Percentiles rank a stretch among this genome's conserved stretches.
Conservation (phyloP, 176 grass and related monocot genomes). For the Guadua angustifolia region DNA sequence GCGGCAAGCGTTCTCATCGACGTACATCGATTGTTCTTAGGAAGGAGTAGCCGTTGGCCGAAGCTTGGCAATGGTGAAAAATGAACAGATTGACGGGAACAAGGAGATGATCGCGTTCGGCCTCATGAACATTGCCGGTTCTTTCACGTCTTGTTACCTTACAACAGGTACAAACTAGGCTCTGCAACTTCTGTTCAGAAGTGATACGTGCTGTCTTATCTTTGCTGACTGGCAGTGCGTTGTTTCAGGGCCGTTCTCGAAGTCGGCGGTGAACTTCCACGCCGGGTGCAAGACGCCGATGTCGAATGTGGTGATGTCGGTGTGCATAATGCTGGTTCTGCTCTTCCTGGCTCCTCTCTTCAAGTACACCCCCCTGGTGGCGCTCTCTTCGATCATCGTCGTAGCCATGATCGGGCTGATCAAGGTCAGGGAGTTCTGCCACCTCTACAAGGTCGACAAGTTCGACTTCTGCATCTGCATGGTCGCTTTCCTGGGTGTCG, state of each 20-base stretch:
- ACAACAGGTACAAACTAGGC: constrained; percentile 60
- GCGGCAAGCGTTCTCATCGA: neutral
- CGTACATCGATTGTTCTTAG: constrained; percentile 37
- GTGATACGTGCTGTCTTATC: neutral
- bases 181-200: neutral
- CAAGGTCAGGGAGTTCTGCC: constrained; percentile 71
- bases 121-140: constrained; percentile 92
- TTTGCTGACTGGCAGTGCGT: neutral
- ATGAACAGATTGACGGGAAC: constrained; percentile 95
- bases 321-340: constrained; percentile 94
- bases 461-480: constrained; percentile 95
- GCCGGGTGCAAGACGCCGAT: constrained; percentile 85
- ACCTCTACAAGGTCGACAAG: constrained; percentile 91
- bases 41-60: constrained; percentile 95
- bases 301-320: constrained; percentile 88
- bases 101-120: constrained; percentile 99
- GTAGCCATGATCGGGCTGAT: constrained; percentile 94
- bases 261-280: constrained; percentile 96
- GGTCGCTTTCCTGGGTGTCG: constrained; percentile 76
- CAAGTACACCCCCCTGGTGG: constrained; percentile 89
- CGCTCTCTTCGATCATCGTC: constrained; percentile 79
- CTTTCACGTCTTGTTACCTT: constrained; percentile 96
- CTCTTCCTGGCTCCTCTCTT: constrained; percentile 93
- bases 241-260: constrained; percentile 85
- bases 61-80: constrained; percentile 85